Evolutionary conservation across 1,139 yeast genomes (phyloP).

Genomic region (Debaryomyces singareniensis): DNA sequence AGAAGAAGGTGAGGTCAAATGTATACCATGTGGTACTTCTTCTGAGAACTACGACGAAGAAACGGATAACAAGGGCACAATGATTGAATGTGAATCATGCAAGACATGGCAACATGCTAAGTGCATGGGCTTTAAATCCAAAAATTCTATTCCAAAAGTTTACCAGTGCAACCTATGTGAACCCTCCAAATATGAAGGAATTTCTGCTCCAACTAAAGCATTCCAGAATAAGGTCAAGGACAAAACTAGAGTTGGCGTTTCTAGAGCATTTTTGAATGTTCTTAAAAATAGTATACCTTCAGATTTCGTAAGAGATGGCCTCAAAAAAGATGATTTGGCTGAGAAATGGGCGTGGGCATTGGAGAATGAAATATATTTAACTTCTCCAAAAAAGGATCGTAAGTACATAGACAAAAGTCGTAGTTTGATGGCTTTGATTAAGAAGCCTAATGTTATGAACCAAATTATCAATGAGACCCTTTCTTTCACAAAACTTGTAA

Average conservation of each 20-base stretch:
- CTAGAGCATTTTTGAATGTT: slow-evolving; percentile 33
- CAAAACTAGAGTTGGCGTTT: slow-evolving; percentile 28
- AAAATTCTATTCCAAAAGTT: slow-evolving; percentile 22
- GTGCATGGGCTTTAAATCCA: slow-evolving; percentile 52
- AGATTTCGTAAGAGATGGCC: slow-evolving; percentile 20
- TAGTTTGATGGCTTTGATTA: slow-evolving; percentile 31
- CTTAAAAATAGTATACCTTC: slow-evolving; percentile 38
- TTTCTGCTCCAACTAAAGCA: not conserved
- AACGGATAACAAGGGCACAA: slow-evolving; percentile 53
- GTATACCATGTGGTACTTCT: slow-evolving; percentile 61
- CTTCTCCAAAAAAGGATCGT: slow-evolving; percentile 18
- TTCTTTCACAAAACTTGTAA: slow-evolving; percentile 22
- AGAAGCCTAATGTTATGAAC: slow-evolving; percentile 23
- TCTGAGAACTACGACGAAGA: slow-evolving; percentile 58
- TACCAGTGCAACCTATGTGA: slow-evolving; percentile 29
- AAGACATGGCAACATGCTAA: slow-evolving; percentile 79
- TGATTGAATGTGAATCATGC: slow-evolving; percentile 79
- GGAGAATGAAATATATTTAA: slow-evolving; percentile 33
- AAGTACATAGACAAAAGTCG: slow-evolving; percentile 38
- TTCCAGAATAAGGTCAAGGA: slow-evolving; percentile 17
- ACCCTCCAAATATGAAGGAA: slow-evolving; percentile 3
- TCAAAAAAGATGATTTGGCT: slow-evolving; percentile 22
- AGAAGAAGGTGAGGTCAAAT: slow-evolving; percentile 49
- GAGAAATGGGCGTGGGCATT: slow-evolving; percentile 32
- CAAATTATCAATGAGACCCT: slow-evolving; percentile 23